Percentiles rank a stretch among this genome's conserved stretches.
Conservation (phyloP, 225 moss, liverwort and hornwort species). For the Polytrichum commune region DNA sequence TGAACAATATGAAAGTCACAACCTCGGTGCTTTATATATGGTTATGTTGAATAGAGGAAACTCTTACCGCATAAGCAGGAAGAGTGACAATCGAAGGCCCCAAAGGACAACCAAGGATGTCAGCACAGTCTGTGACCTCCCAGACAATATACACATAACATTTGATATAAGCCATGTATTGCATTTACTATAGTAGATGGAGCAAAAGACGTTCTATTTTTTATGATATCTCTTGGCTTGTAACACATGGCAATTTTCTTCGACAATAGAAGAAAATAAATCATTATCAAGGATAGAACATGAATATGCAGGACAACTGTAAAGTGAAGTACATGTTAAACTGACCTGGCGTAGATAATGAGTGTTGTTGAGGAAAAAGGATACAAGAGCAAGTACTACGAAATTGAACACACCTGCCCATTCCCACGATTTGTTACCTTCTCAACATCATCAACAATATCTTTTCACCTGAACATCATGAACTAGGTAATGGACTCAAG, state of each 20-base stretch:
- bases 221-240: too few relatives aligned
- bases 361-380: slow-evolving; percentile 59
- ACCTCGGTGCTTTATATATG: not conserved
- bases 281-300: not conserved
- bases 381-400: slow-evolving; percentile 72
- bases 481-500: too few relatives aligned
- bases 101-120: slow-evolving; percentile 45
- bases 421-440: not conserved
- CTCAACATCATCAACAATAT: not conserved
- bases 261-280: not conserved
- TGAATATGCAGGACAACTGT: not conserved
- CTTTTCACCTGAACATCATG: too few relatives aligned
- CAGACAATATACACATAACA: slow-evolving; percentile 4
- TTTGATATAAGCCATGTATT: not conserved
- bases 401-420: slow-evolving; percentile 69
- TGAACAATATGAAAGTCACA: too few relatives aligned
- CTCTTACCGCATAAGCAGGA: slow-evolving; percentile 50
- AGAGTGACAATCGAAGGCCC: slow-evolving; percentile 54
- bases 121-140: slow-evolving; percentile 39
- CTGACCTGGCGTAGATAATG: slow-evolving; percentile 67
- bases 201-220: too few relatives aligned
- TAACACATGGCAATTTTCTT: not conserved
- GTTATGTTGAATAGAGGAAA: not conserved
- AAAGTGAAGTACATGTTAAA: too few relatives aligned
- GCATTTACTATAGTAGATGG: too few relatives aligned